These are phyloP conservation scores for Oenanthe sinensis DNA, from an alignment of 129 eudicot species.

Conservation along the genomic window DNA sequence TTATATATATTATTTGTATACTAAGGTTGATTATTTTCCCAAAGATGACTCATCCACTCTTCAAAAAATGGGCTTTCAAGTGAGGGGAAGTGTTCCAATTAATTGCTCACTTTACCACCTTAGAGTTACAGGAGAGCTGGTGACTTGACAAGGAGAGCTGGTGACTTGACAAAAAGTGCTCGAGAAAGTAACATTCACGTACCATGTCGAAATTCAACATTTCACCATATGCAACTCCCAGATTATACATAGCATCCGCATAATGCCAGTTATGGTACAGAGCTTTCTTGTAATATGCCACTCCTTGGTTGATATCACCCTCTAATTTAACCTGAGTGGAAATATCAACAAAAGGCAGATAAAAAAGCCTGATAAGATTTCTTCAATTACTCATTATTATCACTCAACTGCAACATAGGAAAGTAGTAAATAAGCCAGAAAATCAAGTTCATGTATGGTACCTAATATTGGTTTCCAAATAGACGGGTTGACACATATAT, in stretches of 20 bases:
- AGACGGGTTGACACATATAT: too few relatives aligned
- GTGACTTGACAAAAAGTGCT: not conserved
- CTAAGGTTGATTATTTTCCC: not conserved
- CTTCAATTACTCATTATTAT: not conserved
- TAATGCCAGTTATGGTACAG: slow-evolving; percentile 92
- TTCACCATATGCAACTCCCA: slow-evolving; percentile 99
- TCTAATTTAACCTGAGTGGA: slow-evolving; percentile 77
- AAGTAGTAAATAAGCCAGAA: not conserved
- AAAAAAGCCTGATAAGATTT: slow-evolving; percentile 25
- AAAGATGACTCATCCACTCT: not conserved
- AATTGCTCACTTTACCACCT: not conserved
- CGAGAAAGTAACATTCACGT: slow-evolving; percentile 8
- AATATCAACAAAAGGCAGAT: slow-evolving; percentile 16
- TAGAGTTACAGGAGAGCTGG: not conserved
- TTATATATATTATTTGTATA: not conserved
- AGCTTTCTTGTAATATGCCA: slow-evolving; percentile 87
- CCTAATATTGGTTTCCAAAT: too few relatives aligned
- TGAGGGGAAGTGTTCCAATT: not conserved
- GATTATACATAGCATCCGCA: slow-evolving; percentile 98
- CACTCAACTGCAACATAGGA: not conserved
- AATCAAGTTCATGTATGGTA: not conserved
- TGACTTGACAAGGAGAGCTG: not conserved
- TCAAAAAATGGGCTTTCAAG: not conserved
- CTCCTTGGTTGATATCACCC: slow-evolving; percentile 92
- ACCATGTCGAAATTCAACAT: slow-evolving; percentile 98